Evolutionary conservation across 2,329 filamentous ascomycete genomes (phyloP), one percentile per base, ranked within the genome.

Genomic region (Fonsecaea erecta): DNA sequence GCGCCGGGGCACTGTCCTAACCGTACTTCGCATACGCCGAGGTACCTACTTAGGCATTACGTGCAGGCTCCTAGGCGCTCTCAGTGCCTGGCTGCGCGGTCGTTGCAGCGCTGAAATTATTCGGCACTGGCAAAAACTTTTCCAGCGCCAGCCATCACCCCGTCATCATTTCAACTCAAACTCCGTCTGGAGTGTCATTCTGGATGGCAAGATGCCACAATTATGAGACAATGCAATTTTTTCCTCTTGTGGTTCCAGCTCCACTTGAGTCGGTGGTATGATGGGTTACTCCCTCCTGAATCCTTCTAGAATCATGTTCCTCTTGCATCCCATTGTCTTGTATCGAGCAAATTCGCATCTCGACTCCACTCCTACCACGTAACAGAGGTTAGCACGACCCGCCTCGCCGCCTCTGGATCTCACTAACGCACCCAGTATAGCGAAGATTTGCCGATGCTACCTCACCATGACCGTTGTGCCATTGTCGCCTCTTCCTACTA

Each of bases 401-500:
- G 52, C 28, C 32, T 30, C 48, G 18, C 43, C 32, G 52, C 28
- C 32, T 30, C 48, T 32, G 52, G 52, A 53, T 53, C 52, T 53
- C 52, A 53, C 52, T 53, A 53, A 53, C 52, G 28, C 52, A 21
- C 52, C 43, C 21, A 24, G 43, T 26, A 48, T 32, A 35, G 26
- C 52, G 52, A 53, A 53, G 52, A 53, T 53, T 30, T 35, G 1
- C 52, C 52, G 52, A 53, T 53, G 52, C 32, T 35, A 53, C 52
- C 52, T 53, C 26, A 24, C 52, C 52, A 48, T 48, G 43, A 48
- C 43, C 21, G 28, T 8, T 30, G 21, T n/a, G n/a, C n/a, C n/a
- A n/a, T 24, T 24, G 43, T 34, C 52, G 26, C 52, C 26, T 32
- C 52, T n/a, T 52, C 48, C 48, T 52, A 9, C 52, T 32, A 34